These are phyloP conservation scores for Schizothecium vesticola DNA, from an alignment of 495 filamentous ascomycete species.

Conservation along the genomic window DNA sequence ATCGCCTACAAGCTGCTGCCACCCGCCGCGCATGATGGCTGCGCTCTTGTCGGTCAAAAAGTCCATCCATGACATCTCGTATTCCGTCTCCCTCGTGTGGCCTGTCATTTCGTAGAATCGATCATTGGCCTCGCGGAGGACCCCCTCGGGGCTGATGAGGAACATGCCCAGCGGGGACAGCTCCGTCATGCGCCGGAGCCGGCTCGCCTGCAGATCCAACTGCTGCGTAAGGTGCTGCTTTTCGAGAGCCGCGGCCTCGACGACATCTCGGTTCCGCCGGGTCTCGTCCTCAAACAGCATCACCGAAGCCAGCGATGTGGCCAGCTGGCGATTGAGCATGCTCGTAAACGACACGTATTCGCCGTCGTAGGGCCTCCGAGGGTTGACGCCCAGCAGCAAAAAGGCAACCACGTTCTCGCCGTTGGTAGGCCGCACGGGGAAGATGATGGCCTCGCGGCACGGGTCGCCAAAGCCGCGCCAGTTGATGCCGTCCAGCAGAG, in stretches of 20 bases:
- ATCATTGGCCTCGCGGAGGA: slow-evolving; percentile 30
- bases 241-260: slow-evolving; percentile 52
- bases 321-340: slow-evolving; percentile 51
- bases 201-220: slow-evolving; percentile 39
- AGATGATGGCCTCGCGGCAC: slow-evolving; percentile 28
- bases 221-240: slow-evolving; percentile 52
- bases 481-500: slow-evolving; percentile 31
- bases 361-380: slow-evolving; percentile 36
- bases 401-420: slow-evolving; percentile 36
- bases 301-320: slow-evolving; percentile 55
- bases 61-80: slow-evolving; percentile 31
- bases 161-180: slow-evolving; percentile 34
- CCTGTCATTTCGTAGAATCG: slow-evolving; percentile 35
- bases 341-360: slow-evolving; percentile 49
- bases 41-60: slow-evolving; percentile 35
- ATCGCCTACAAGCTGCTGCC: slow-evolving; percentile 47
- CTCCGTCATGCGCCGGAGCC: slow-evolving; percentile 33
- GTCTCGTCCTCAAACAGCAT: slow-evolving; percentile 60
- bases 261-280: slow-evolving; percentile 47
- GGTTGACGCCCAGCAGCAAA: slow-evolving; percentile 41
- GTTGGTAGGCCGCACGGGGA: slow-evolving; percentile 44
- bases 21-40: slow-evolving; percentile 58
- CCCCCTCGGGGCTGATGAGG: slow-evolving; percentile 30
- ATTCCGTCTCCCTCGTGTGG: slow-evolving; percentile 20
- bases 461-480: slow-evolving; percentile 34